Evolutionary conservation across 768 basidiomycete species (phyloP).

Genomic region (Kwoniella botswanensis): DNA sequence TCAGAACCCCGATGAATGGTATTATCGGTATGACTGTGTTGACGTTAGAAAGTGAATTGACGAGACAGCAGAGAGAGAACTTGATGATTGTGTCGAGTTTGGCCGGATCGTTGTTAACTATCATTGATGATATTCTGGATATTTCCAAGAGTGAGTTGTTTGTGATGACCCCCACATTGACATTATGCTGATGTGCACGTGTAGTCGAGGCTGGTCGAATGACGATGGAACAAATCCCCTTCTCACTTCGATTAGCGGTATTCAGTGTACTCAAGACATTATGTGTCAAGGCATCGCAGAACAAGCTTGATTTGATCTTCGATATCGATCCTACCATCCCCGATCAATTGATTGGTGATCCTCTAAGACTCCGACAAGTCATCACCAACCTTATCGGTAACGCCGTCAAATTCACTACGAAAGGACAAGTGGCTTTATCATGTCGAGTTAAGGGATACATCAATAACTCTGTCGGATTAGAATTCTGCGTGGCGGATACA

Average conservation of each 20-base stretch:
- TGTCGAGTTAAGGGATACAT: conserved; percentile 68
- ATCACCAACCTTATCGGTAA: conserved; percentile 63
- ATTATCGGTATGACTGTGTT: conserved; percentile 99
- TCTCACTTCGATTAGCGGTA: conserved; percentile 93
- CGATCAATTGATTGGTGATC: conserved; percentile 95
- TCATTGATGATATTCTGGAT: conserved; percentile 99
- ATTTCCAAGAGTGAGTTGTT: conserved; percentile 90
- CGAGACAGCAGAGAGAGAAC: conserved; percentile 91
- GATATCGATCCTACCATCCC: conserved; percentile 95
- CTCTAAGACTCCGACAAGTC: conserved; percentile 82
- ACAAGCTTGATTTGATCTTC: conserved; percentile 93
- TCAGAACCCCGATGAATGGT: conserved; percentile 97
- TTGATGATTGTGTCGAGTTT: conserved; percentile 92
- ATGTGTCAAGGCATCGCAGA: conserved; percentile 95
- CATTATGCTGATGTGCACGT: conserved; percentile 27
- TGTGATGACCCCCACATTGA: background rate
- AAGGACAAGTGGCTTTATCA: conserved; percentile 89
- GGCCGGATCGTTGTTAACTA: conserved; percentile 87
- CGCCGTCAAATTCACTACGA: conserved; percentile 96
- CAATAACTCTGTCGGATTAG: conserved; percentile 82
- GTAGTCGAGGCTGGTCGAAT: conserved; percentile 97
- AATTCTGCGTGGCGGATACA: conserved; percentile 97
- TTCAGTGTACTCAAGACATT: conserved; percentile 98
- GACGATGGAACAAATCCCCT: conserved; percentile 99
- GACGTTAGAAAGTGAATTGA: conserved; percentile 93